Evolutionary conservation across 805 yeast genomes (phyloP), one percentile per base, ranked within the genome.

Genomic region (Cyberlindnera maclurae): DNA sequence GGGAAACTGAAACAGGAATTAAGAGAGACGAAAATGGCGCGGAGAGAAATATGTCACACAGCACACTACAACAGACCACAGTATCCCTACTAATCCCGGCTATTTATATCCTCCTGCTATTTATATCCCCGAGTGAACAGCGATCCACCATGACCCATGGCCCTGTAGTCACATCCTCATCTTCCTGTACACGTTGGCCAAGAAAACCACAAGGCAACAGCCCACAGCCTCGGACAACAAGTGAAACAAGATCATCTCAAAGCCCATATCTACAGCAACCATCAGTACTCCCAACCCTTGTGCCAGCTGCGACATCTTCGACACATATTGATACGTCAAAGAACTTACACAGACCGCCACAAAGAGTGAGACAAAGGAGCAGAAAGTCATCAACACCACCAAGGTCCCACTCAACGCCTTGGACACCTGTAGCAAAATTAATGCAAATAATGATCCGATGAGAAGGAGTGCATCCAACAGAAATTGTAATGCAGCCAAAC

Each of bases 271-370:
- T 20, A 40, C 32, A 10, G 36, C 37, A 3, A 52, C 54, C 18
- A 45, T 43, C 1, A 58, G 60, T 20, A 58, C 51, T 2, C 59
- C 61, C 10, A 48, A 37, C 15, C 29, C 39, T 2, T 36, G 18
- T 2, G 50, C 49, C 31, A 53, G 34, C 5, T 42, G 48, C 4
- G 39, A 26, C 18, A 57, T 37, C 30, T 44, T 47, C 20, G 43
- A 31, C 15, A 46, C 41, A 33, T 49, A 58, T 32, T 52, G 57
- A 10, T 51, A 35, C 0, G 55, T 52, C n/a, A 56, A 40, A 4
- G 58, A 42, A 34, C 50, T 47, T 3, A 51, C 39, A 22, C 50
- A 24, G 28, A 55, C 49, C 1, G 49, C 39, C 9, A 35, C 15
- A 15, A 44, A 29, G 2, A 52, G 27, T 5, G 35, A 40, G 4